Evolutionary conservation across 345 rosid genomes (phyloP), one percentile per base, ranked within the genome.

Genomic region (Heritiera fomes): DNA sequence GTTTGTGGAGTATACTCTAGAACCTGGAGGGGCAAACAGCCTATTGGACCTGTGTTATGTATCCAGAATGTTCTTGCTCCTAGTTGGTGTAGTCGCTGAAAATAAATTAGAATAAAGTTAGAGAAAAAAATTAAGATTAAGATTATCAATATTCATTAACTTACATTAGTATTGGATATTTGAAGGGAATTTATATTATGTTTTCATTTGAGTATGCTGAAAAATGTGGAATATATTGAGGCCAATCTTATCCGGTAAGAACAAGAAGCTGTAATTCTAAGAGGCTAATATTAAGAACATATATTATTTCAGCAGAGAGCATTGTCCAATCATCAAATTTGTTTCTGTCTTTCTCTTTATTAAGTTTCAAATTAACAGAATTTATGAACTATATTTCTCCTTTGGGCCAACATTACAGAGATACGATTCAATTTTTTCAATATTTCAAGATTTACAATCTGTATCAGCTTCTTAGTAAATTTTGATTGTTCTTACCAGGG

Each of bases 1-100:
- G 32, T 4, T 61, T 63, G 30, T 7, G 76, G 53, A 76, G 68
- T 40, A 79, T 80, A 59, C 71, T 61, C 13, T 67, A 78, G 5
- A 75, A 85, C 40, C n/a, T 58, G 45, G 7, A n/a, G 10, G 8
- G 83, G 83, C 68, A 85, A 77, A 58, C 89, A 87, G 8, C 89
- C 87, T 32, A 84, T 81, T 12, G 87, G 87, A 20, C 89, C 83
- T 18, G 89, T 84, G 9, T 86, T 34, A 75, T 86, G 89, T 62
- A 86, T 82, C 89, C 87, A 86, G 41, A 84, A 86, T 61, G 63
- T 67, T 38, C 80, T 84, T 58, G 83, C 89, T 76, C 87, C 87
- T 67, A 49, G 59, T 10, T 52, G 68, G 59, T 72, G 63, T 56
- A 81, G 55, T 64, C 62, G 18, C 83, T 81, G 45, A 12, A 32